phyloP scores from a whole-genome alignment of 768 basidiomycete species.

The Trametes gibbosa region DNA sequence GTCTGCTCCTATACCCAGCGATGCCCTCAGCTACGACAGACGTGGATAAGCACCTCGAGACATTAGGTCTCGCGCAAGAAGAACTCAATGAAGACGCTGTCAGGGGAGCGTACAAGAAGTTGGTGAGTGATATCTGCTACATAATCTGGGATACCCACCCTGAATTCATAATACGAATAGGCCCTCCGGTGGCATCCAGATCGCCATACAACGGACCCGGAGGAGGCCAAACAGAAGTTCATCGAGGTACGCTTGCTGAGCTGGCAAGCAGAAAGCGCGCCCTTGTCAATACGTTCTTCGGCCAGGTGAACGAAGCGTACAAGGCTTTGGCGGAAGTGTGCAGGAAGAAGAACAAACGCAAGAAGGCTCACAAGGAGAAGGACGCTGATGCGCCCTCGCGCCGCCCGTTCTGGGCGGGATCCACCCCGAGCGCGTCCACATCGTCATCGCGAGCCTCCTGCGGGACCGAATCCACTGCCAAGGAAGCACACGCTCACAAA shows the following conservation, averaged over 20 bases:
- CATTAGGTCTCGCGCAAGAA: slow-evolving; percentile 43
- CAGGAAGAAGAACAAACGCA: slow-evolving; percentile 14
- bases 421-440: slow-evolving; percentile 23
- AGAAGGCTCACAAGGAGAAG: neutral
- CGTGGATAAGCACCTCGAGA: slow-evolving; percentile 33
- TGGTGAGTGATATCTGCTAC: slow-evolving; percentile 39
- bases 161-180: slow-evolving; percentile 30
- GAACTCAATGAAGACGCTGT: slow-evolving; percentile 51
- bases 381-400: neutral
- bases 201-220: slow-evolving; percentile 51
- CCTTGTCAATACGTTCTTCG: neutral
- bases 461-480: slow-evolving; percentile 9
- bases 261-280: neutral
- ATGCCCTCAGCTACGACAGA: slow-evolving; percentile 23
- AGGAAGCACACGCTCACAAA: slow-evolving; percentile 1
- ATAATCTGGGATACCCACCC: slow-evolving; percentile 24
- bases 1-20: slow-evolving; percentile 12
- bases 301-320: slow-evolving; percentile 56
- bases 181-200: slow-evolving; percentile 70
- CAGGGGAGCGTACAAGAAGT: slow-evolving; percentile 59
- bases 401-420: slow-evolving; percentile 9
- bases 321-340: slow-evolving; percentile 46
- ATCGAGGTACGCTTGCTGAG: slow-evolving; percentile 45
- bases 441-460: slow-evolving; percentile 3
- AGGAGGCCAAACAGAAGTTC: slow-evolving; percentile 53